Base-by-base conservation (phyloP, 1,284 basidiomycete species). In the Trametes sp. region DNA sequence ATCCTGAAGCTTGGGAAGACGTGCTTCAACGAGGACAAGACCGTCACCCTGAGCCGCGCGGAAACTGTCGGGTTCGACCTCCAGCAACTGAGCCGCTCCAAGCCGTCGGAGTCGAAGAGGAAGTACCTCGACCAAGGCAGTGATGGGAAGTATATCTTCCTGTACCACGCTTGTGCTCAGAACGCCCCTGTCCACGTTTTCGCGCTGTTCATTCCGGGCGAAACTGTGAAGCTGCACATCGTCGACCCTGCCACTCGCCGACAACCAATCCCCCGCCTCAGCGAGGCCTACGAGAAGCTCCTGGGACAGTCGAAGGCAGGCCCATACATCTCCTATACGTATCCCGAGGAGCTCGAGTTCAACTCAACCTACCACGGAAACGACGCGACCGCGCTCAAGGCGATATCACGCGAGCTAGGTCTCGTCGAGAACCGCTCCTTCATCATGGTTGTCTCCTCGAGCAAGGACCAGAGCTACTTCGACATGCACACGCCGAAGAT, bases 161-260 rank as follows among this genome's bases (percentile, higher is more conserved):
- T 99, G n/a, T 98, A 95, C 75, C 97, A 99, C 64, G 89, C 89
- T 48, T 90, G 81, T 63, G 85, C 94, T 13, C 83, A 86, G 41
- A 89, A 84, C 57, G 87, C 90, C 8, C 84, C 87, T 2, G 84
- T 98, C 16, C 96, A 99, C 71, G 87, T 98, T n/a, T 94, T 98
- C 71, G 93, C 91, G 1, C 81, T 98, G 16, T 97, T 99, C 80
- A 81, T 90, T 46, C 93, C 93, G 0, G 80, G 77, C n/a, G 88
- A 89, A 0, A 70, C 80, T 8, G 89, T 91, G 48, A 90, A 90
- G 70, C 81, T 98, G 2, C 96, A 97, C 75, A 81, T 98, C 54
- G 95, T 98, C 53, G 97, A 99, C 76, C 89, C 90, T 44, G 94
- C 95, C 11, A 87, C 89, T 16, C 87, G 90, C 53, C 88, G 95